These are phyloP conservation scores for Pseudogymnoascus sp. DNA, from an alignment of 2,329 filamentous ascomycete genomes.

Conservation along the genomic window DNA sequence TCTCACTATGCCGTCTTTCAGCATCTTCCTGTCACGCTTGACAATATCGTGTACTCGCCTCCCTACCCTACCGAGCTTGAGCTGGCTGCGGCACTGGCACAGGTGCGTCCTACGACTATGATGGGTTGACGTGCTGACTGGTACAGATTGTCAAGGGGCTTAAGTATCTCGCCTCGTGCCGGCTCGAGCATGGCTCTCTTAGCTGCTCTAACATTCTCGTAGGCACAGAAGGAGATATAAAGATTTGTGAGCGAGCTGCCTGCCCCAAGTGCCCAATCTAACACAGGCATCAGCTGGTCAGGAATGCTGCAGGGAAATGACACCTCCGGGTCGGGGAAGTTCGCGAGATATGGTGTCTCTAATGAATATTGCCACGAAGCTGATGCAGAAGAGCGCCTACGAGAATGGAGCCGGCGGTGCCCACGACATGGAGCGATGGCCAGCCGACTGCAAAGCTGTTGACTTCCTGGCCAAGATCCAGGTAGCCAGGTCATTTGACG, in stretches of 20 bases:
- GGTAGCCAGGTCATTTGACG: not conserved
- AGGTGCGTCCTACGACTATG: conserved; percentile 12
- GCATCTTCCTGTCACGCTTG: conserved; percentile 17
- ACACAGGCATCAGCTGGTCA: conserved; percentile 8
- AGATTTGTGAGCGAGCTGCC: conserved; percentile 14
- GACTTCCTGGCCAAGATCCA: not conserved
- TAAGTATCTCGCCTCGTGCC: not conserved
- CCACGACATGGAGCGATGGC: not conserved
- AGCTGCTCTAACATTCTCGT: conserved; percentile 17
- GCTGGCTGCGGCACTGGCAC: conserved; percentile 14
- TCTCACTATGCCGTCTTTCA: conserved; percentile 16
- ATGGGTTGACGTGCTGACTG: not conserved
- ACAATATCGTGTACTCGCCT: conserved; percentile 13
- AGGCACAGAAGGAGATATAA: conserved; percentile 13
- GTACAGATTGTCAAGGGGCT: not conserved
- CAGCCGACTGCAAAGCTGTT: not conserved
- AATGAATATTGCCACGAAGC: not conserved
- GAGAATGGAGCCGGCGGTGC: not conserved
- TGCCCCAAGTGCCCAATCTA: not conserved
- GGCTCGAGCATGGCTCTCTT: conserved; percentile 14
- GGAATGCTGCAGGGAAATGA: conserved; percentile 12
- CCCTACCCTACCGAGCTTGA: conserved; percentile 13
- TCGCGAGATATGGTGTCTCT: not conserved
- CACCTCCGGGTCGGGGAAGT: not conserved
- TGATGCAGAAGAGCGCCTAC: not conserved